Evolutionary conservation across 208 protist genomes (phyloP).

Genomic region (Entamoeba moshkovskii): DNA sequence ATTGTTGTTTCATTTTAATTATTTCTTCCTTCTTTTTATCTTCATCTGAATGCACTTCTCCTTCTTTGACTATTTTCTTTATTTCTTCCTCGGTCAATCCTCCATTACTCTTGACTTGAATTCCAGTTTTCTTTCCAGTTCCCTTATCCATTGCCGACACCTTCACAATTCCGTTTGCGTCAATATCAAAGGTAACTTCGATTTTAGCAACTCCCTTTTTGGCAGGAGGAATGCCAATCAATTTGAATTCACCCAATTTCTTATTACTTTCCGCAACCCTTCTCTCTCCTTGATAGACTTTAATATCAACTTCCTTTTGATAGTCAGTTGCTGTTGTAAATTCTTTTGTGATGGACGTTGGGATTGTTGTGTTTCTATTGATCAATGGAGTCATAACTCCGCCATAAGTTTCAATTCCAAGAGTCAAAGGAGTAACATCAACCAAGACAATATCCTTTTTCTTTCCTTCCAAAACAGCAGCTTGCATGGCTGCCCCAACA

Average conservation of each 20-base stretch:
- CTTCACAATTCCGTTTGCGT: slow-evolving; percentile 86
- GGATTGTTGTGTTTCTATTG: slow-evolving; percentile 90
- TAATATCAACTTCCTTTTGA: slow-evolving; percentile 68
- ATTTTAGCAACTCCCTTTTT: slow-evolving; percentile 81
- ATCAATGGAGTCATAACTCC: slow-evolving; percentile 71
- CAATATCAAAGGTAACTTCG: slow-evolving; percentile 85
- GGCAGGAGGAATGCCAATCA: slow-evolving; percentile 67
- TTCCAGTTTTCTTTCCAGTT: slow-evolving; percentile 34
- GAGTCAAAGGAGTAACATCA: slow-evolving; percentile 48
- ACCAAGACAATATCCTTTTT: slow-evolving; percentile 34
- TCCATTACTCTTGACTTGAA: not conserved
- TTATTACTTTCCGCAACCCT: slow-evolving; percentile 66
- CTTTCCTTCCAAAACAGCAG: slow-evolving; percentile 27
- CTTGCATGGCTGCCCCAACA: slow-evolving; percentile 91
- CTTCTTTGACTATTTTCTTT: not conserved
- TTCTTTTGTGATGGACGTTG: slow-evolving; percentile 78
- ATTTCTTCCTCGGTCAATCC: not conserved
- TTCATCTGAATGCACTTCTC: not conserved
- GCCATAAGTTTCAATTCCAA: slow-evolving; percentile 43
- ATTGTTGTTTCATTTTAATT: not conserved
- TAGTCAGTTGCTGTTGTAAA: slow-evolving; percentile 70
- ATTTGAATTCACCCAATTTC: slow-evolving; percentile 60
- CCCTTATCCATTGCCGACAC: slow-evolving; percentile 79
- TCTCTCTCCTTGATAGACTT: slow-evolving; percentile 72
- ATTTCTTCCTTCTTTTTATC: not conserved